A percentile compares a stretch with the other conserved stretches of the same genome.
Conservation (phyloP, 2,329 filamentous ascomycete species). For the Pestalotiopsis sp. region DNA sequence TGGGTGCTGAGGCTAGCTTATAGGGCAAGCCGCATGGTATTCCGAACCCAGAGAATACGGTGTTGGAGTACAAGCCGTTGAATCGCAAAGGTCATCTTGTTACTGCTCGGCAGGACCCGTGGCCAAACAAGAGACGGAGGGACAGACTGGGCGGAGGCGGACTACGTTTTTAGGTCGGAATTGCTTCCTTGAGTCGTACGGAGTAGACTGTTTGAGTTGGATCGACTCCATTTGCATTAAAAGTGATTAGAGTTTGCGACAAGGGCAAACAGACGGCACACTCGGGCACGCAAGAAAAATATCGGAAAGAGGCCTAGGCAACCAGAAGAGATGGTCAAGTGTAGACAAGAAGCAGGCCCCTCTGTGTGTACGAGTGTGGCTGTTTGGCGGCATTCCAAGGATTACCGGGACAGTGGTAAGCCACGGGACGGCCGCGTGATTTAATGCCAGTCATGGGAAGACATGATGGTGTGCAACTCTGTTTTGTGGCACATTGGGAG, state of each 20-base stretch:
- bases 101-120: not conserved
- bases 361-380: not conserved
- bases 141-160: not conserved
- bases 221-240: not conserved
- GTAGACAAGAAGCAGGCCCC: not conserved
- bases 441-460: not conserved
- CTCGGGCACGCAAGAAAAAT: too few species aligned
- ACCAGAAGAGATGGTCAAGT: too few species aligned
- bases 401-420: conserved; percentile 4
- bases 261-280: not conserved
- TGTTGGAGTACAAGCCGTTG: not conserved
- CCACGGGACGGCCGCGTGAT: conserved; percentile 9
- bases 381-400: not conserved
- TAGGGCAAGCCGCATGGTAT: not conserved
- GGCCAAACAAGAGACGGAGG: not conserved
- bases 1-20: not conserved
- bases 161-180: not conserved
- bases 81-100: not conserved
- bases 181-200: not conserved
- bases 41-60: not conserved
- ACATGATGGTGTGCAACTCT: conserved; percentile 9
- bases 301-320: too few species aligned
- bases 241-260: not conserved
- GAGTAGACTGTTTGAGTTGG: not conserved
- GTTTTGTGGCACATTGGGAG: not conserved